A percentile compares a stretch with the other conserved stretches of the same genome.
phyloP scores from a whole-genome alignment of 2,329 filamentous ascomycete genomes.

The Botryotinia globosa region DNA sequence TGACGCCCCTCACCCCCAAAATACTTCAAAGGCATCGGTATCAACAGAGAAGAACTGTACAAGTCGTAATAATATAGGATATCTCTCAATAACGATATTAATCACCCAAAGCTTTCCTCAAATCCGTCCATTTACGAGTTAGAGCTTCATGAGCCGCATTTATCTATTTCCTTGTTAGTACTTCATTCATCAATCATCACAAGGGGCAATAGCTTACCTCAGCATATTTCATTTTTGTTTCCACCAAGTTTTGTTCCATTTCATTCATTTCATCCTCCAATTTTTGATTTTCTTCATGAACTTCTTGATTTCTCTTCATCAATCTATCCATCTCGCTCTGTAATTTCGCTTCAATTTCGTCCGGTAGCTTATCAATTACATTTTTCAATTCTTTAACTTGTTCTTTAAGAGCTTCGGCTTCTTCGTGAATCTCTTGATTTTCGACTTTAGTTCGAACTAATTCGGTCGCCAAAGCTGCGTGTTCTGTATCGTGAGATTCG shows the following conservation, averaged over 20 bases:
- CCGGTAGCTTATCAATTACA: slow-evolving; percentile 85
- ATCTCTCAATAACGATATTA: background rate
- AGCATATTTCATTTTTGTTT: slow-evolving; percentile 91
- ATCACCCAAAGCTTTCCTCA: slow-evolving; percentile 49
- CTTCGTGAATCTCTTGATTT: slow-evolving; percentile 83
- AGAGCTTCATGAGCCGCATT: slow-evolving; percentile 69
- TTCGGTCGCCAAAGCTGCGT: slow-evolving; percentile 86
- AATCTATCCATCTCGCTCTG: slow-evolving; percentile 84
- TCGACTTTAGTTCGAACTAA: slow-evolving; percentile 90
- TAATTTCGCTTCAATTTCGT: slow-evolving; percentile 79
- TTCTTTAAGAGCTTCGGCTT: slow-evolving; percentile 82
- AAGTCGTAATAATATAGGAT: background rate
- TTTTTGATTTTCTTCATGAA: slow-evolving; percentile 86
- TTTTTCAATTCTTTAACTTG: slow-evolving; percentile 82
- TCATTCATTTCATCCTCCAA: slow-evolving; percentile 88
- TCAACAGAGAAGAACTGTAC: background rate
- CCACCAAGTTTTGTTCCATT: slow-evolving; percentile 87
- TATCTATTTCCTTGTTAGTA: slow-evolving; percentile 49
- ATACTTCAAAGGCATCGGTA: background rate
- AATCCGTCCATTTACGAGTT: slow-evolving; percentile 73
- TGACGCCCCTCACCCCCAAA: background rate
- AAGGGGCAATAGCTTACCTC: slow-evolving; percentile 65
- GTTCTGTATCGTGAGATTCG: slow-evolving; percentile 84
- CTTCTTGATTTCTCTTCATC: slow-evolving; percentile 87
- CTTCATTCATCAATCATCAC: slow-evolving; percentile 12